Base-by-base conservation (phyloP, 2,329 filamentous ascomycete genomes). In the Claviceps digitariae region DNA sequence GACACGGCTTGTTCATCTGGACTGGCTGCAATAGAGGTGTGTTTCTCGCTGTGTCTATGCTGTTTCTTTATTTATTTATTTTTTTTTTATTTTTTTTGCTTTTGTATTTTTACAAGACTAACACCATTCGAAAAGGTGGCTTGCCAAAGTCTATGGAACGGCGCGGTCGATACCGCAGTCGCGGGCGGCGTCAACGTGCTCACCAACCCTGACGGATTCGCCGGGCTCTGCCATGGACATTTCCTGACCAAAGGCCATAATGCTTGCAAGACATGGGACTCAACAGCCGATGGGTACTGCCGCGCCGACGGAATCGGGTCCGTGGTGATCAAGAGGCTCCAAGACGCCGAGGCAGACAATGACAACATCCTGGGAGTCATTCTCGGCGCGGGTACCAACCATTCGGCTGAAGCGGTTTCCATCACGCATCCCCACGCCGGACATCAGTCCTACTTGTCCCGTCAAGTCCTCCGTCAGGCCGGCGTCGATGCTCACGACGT, bases 391-490 rank as follows among this genome's bases (percentile, higher is more conserved):
- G 79, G 82, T 4, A 93, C 87, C 49, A 94, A 93, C 66, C 87
- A 93, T 67, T 90, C 85, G 1, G 85, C 85, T 0, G 82, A 90
- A 61, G 82, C 87, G 46, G 81, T 88, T 21, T 90, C 87, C 1
- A 93, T 94, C 62, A 93, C 87, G 0, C 85, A 88, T 54, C 89
- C 89, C 1, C 87, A 93, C 65, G 85, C 81, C 4, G 84, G 81
- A 15, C 84, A 86, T 0, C 89, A 94, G 66, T 81, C 86, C 13
- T 73, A 78, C 48, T 71, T 93, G 12, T 81, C 85, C 61, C 75
- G 75, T 56, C 74, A 76, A 48, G 73, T 95, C 29, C 74, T 93
- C 1, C 79, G 83, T 36, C 80, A 87, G 44, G 83, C 86, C 25
- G 84, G 83, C 54, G 77, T 93, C 17, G 83, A 91, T 61, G 84